phyloP scores from a whole-genome alignment of 1,284 basidiomycete genomes.

The Trichosporon sp. region DNA sequence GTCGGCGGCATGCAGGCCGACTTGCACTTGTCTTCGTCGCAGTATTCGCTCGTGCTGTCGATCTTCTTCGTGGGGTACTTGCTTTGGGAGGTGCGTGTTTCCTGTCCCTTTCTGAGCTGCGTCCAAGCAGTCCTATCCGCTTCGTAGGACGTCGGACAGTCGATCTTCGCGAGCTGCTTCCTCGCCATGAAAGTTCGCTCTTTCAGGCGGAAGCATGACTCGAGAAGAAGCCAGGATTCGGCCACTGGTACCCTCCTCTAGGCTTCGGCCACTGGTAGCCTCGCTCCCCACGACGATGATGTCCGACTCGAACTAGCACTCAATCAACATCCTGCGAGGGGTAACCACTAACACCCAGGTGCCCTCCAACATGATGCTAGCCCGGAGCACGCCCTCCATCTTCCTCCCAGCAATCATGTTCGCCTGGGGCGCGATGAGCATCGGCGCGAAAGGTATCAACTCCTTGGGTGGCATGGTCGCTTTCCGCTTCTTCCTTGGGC shows the following conservation, averaged over 20 bases:
- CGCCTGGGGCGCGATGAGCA: conserved; percentile 35
- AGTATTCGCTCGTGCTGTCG: conserved; percentile 12
- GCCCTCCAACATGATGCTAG: conserved; percentile 26
- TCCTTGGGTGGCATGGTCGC: conserved; percentile 42
- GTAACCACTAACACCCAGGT: conserved; percentile 16
- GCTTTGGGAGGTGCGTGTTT: neutral
- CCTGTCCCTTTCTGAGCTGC: no score
- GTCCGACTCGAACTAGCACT: no score
- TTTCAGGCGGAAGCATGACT: no score
- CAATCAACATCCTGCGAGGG: neutral
- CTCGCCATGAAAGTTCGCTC: no score
- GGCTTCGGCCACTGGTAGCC: no score
- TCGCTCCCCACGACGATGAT: no score
- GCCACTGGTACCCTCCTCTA: no score
- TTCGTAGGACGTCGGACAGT: no score
- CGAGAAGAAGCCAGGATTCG: no score
- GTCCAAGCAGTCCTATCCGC: no score
- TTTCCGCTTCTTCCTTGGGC: conserved; percentile 44
- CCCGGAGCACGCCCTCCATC: conserved; percentile 19
- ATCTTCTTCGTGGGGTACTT: conserved; percentile 15
- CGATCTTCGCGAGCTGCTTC: no score
- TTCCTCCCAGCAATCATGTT: conserved; percentile 28
- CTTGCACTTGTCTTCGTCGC: conserved; percentile 7
- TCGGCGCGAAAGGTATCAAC: conserved; percentile 40
- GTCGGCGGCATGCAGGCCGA: conserved; percentile 14